Base-by-base conservation (phyloP, 2,329 filamentous ascomycete species). In the Aureobasidium vineae region DNA sequence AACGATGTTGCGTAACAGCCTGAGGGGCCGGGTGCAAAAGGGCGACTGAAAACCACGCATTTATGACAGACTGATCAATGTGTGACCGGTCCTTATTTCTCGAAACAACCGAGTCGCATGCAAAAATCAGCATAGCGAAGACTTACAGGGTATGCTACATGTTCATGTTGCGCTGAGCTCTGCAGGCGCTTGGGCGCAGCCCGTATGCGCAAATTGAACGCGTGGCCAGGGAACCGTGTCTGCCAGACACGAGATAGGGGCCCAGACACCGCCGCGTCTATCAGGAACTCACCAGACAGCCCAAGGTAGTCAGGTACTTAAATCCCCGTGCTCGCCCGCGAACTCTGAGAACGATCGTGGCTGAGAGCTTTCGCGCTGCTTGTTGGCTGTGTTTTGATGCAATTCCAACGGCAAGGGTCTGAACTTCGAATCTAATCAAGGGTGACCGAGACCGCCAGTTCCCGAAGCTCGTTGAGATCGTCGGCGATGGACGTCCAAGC, bases 201-300 rank as follows among this genome's bases (percentile, higher is more conserved):
- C 13, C 26, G 23, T 31, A 16, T n/a, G 16, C 3, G n/a, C 31
- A 38, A 38, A 11, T 21, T 15, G 21, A 15, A 41, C 53, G 53
- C 53, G 53, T 56, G 53, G 21, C 21, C 15, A 13, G 7, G 15
- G 5, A n/a, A 23, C 19, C 13, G 26, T 33, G n/a, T 40, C 49
- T 33, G 7, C 49, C 11, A 31, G 41, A 56, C 21, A 56, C 53
- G 53, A 56, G 53, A 56, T 11, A 56, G 36, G 53, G 53, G 53
- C 33, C 41, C 21, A 54, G 52, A 52, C 52, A 54, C 11, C 11
- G 6, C 28, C 26, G 49, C 26, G 26, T 31, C 26, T 52, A 52
- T 19, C 26, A n/a, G 2, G 19, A 33, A 50, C 49, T 21, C n/a
- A 52, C 16, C 49, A 31, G 31, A 33, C 19, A n/a, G 16, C 3